A percentile compares a stretch with the other conserved stretches of the same genome.
Evolutionary conservation across 805 yeast species (phyloP).

Genomic region (Sugiyamaella qingdaonensis): DNA sequence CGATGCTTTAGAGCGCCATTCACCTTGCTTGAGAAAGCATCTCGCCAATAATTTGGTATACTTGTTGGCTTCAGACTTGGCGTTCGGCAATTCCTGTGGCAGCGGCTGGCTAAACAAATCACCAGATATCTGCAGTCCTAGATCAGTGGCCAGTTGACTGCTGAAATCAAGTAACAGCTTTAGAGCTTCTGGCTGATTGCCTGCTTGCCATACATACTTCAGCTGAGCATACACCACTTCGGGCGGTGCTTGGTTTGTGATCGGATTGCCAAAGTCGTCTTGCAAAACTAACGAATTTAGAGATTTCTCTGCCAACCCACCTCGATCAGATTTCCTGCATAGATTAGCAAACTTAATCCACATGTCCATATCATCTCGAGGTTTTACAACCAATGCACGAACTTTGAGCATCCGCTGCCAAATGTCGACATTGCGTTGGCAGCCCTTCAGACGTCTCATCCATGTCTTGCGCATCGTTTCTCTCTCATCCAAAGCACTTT

Average conservation of each 20-base stretch:
- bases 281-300: slow-evolving; percentile 74
- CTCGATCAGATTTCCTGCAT: slow-evolving; percentile 89
- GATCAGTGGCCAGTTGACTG: slow-evolving; percentile 80
- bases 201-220: slow-evolving; percentile 96
- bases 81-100: slow-evolving; percentile 67
- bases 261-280: slow-evolving; percentile 47
- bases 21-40: slow-evolving; percentile 96
- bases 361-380: slow-evolving; percentile 94
- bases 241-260: slow-evolving; percentile 78
- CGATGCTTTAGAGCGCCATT: slow-evolving; percentile 88
- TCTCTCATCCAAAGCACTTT: slow-evolving; percentile 69
- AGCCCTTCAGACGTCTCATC: slow-evolving; percentile 87
- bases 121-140: slow-evolving; percentile 64
- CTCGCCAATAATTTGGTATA: slow-evolving; percentile 84
- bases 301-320: slow-evolving; percentile 89
- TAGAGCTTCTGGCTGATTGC: slow-evolving; percentile 81
- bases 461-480: slow-evolving; percentile 82
- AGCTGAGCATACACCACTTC: slow-evolving; percentile 96
- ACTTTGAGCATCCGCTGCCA: slow-evolving; percentile 97
- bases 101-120: slow-evolving; percentile 83
- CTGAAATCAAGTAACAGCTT: slow-evolving; percentile 85
- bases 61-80: slow-evolving; percentile 70
- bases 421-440: slow-evolving; percentile 96
- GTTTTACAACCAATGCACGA: slow-evolving; percentile 86
- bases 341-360: slow-evolving; percentile 98